Base-by-base conservation (phyloP, 2,329 filamentous ascomycete genomes). In the Chaetomiaceae sp. region DNA sequence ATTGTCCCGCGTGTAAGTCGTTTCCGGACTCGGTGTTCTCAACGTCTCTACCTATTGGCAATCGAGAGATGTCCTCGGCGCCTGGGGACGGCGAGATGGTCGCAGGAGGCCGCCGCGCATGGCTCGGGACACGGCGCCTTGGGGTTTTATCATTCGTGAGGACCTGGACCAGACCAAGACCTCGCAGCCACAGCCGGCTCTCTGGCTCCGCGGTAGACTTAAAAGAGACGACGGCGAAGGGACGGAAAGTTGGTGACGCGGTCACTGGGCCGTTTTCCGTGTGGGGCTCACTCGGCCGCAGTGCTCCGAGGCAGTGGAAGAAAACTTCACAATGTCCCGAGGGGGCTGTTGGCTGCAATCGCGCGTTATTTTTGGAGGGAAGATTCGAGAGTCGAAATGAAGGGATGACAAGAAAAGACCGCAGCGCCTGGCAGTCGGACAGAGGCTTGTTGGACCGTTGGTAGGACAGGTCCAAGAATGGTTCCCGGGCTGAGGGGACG, bases 341-440 rank as follows among this genome's bases (percentile, higher is more conserved):
- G 50, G 33, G 50, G 33, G 40, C 36, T 33, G 54, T 47, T 56
- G 54, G 54, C 46, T 38, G 54, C 23, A 38, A 23, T 56, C n/a
- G 49, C 45, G 47, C 40, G 42, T 33, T 53, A 52, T 53, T 50
- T 53, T 47, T 47, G 50, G 54, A 33, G 40, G n/a, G 42, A 19
- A 39, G 12, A n/a, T 22, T n/a, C 40, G 37, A 45, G 33, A 19
- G n/a, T 31, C 45, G 14, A 54, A 53, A 39, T 27, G 22, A 31
- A 37, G 37, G 11, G 25, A 31, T 31, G 20, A 23, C 14, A 49
- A 51, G 33, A 7, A 27, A 48, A 29, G 25, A 31, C 44, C 31
- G 25, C 45, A 44, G 45, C 23, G 20, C 19, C 34, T 29, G 20
- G 34, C 20, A 27, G 20, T 39, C 22, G 3, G 46, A 20, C 34